Evolutionary conservation across 768 basidiomycete genomes (phyloP).

Genomic region (Collybia nuda): DNA sequence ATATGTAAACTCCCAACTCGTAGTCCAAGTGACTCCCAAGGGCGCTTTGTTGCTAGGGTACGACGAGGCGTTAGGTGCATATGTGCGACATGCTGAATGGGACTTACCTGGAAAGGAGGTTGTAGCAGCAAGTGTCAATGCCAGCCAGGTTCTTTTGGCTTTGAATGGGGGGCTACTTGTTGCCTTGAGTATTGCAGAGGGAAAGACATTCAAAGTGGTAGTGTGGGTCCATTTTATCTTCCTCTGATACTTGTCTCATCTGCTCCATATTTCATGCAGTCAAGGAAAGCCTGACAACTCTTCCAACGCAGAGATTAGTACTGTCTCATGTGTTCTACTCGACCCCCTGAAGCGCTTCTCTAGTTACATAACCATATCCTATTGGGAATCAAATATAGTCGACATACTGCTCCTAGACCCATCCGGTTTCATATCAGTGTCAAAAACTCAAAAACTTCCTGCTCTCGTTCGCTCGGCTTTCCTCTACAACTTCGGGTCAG

Average conservation of each 20-base stretch:
- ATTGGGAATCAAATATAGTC: slow-evolving; percentile 72
- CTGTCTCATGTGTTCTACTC: slow-evolving; percentile 62
- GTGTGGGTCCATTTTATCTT: slow-evolving; percentile 22
- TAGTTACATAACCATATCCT: slow-evolving; percentile 57
- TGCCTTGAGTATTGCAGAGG: slow-evolving; percentile 46
- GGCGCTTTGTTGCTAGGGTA: slow-evolving; percentile 58
- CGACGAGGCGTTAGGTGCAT: slow-evolving; percentile 43
- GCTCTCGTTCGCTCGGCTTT: slow-evolving; percentile 46
- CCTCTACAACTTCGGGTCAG: slow-evolving; percentile 60
- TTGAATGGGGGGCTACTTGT: slow-evolving; percentile 52
- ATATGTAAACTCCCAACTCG: slow-evolving; percentile 49
- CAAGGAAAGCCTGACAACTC: slow-evolving; percentile 6
- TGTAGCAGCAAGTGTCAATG: slow-evolving; percentile 68
- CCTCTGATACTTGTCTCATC: neutral
- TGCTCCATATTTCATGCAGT: slow-evolving; percentile 6
- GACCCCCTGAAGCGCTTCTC: slow-evolving; percentile 48
- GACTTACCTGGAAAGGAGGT: slow-evolving; percentile 38
- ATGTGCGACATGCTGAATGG: slow-evolving; percentile 42
- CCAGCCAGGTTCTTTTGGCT: slow-evolving; percentile 66
- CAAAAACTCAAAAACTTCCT: slow-evolving; percentile 34
- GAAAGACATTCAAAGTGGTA: slow-evolving; percentile 29
- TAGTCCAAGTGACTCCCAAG: slow-evolving; percentile 72
- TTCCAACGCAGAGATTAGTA: slow-evolving; percentile 56
- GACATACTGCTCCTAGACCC: slow-evolving; percentile 45
- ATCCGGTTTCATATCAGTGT: slow-evolving; percentile 27